A percentile compares a stretch with the other conserved stretches of the same genome.
Evolutionary conservation across 441 rosid species (phyloP).

Genomic region (Rhodomyrtus psidioides): DNA sequence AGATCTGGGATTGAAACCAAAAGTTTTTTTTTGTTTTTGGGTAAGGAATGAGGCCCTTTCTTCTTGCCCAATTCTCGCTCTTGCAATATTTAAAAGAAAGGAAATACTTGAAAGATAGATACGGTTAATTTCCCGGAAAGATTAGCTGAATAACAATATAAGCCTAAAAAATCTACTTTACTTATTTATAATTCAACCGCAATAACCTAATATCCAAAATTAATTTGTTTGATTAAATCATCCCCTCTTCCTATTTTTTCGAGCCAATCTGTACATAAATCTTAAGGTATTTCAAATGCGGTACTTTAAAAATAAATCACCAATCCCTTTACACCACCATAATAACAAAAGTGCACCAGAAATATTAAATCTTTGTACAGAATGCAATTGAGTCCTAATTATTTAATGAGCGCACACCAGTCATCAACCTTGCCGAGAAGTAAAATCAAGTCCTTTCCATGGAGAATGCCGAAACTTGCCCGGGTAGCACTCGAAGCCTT

Average conservation of each 20-base stretch:
- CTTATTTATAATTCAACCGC: not conserved
- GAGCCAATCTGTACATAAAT: not conserved
- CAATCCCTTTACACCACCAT: not conserved
- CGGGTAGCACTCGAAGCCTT: too few relatives aligned
- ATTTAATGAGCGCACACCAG: not conserved
- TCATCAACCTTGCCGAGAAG: too few relatives aligned
- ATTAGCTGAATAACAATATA: accelerated
- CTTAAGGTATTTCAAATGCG: not conserved
- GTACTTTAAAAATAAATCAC: too few relatives aligned
- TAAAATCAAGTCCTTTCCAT: too few relatives aligned
- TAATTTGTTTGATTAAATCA: not conserved
- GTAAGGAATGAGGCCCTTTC: not conserved
- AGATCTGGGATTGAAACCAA: too few relatives aligned
- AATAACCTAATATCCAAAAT: not conserved
- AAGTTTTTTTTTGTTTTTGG: too few relatives aligned
- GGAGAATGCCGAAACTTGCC: too few relatives aligned
- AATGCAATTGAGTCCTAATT: not conserved
- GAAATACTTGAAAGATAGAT: not conserved
- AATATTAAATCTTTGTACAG: not conserved
- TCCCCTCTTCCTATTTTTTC: not conserved
- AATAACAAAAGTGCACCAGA: not conserved
- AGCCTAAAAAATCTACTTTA: not conserved
- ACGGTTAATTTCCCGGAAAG: not conserved
- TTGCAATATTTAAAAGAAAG: not conserved
- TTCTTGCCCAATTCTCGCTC: not conserved